Conservation (phyloP, 345 rosid species). For the Microthlaspi erraticum region DNA sequence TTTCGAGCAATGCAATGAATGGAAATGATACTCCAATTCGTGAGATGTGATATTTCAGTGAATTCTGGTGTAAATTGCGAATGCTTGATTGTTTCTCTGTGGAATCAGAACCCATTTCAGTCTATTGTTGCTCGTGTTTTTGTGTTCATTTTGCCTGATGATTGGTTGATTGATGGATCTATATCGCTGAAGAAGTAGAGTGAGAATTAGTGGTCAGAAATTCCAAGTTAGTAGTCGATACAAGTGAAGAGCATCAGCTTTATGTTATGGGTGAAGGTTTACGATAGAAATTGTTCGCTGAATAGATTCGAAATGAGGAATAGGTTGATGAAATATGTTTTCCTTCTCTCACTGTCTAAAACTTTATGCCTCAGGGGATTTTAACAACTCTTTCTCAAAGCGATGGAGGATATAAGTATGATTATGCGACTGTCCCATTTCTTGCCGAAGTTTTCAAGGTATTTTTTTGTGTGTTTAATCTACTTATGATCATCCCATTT, state of each 20-base stretch:
- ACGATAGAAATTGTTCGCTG: background rate
- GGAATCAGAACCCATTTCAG: background rate
- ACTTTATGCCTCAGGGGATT: conserved; percentile 62
- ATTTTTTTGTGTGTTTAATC: conserved; percentile 3
- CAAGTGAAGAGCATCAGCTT: background rate
- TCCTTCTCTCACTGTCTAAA: conserved; percentile 1
- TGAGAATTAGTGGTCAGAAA: background rate
- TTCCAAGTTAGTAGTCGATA: background rate
- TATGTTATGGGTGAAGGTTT: background rate
- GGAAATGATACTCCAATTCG: background rate
- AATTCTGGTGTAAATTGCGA: background rate
- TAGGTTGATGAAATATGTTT: background rate
- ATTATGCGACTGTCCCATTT: conserved; percentile 95
- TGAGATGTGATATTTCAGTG: background rate
- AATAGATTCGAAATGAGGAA: background rate
- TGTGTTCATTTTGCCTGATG: background rate
- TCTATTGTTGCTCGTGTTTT: background rate
- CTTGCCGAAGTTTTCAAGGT: conserved; percentile 96
- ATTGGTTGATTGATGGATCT: conserved; percentile 5
- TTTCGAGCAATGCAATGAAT: conserved; percentile 3
- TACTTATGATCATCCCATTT: background rate
- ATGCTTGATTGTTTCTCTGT: background rate
- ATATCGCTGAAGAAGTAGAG: background rate
- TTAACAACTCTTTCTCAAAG: conserved; percentile 89
- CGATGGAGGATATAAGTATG: conserved; percentile 81